Evolutionary conservation across 768 basidiomycete genomes (phyloP).

Genomic region (Nidula microcarpa): DNA sequence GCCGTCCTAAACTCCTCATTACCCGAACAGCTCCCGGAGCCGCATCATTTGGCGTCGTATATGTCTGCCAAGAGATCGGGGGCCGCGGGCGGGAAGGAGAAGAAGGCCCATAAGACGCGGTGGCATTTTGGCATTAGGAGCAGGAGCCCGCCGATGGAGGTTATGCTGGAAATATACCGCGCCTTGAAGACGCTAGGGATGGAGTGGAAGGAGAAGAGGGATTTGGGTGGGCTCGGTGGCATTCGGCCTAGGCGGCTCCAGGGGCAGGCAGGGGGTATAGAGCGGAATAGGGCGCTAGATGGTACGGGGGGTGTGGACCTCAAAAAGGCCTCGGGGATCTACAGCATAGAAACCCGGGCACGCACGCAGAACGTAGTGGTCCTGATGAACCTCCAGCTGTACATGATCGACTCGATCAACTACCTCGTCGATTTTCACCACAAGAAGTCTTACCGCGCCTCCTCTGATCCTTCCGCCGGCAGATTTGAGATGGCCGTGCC

Average conservation of each 20-base stretch:
- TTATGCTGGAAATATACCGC: constrained; percentile 97
- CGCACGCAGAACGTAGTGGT: constrained; percentile 89
- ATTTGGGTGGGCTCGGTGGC: constrained; percentile 68
- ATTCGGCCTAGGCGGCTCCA: constrained; percentile 40
- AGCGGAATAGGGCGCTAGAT: constrained; percentile 60
- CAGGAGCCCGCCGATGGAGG: constrained; percentile 95
- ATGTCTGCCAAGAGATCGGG: constrained; percentile 50
- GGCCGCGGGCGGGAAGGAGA: constrained; percentile 38
- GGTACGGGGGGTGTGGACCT: constrained; percentile 59
- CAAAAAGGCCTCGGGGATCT: constrained; percentile 72
- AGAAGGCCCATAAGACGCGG: constrained; percentile 76
- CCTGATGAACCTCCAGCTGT: constrained; percentile 95
- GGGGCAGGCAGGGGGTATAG: constrained; percentile 36
- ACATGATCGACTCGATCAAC: constrained; percentile 93
- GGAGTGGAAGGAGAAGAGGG: constrained; percentile 95
- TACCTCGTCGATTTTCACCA: constrained; percentile 99
- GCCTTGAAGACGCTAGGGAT: constrained; percentile 87
- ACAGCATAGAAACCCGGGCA: constrained; percentile 92
- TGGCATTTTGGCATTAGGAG: constrained; percentile 99
- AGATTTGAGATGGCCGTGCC: constrained; percentile 67
- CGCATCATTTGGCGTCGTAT: constrained; percentile 70
- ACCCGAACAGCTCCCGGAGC: constrained; percentile 56
- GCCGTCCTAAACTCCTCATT: constrained; percentile 89
- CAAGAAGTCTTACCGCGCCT: constrained; percentile 88
- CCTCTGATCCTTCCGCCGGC: constrained; percentile 60